A percentile compares a stretch with the other conserved stretches of the same genome.
These are phyloP conservation scores for Trypanosoma cruzi DNA, from an alignment of 208 protist species.

Conservation along the genomic window DNA sequence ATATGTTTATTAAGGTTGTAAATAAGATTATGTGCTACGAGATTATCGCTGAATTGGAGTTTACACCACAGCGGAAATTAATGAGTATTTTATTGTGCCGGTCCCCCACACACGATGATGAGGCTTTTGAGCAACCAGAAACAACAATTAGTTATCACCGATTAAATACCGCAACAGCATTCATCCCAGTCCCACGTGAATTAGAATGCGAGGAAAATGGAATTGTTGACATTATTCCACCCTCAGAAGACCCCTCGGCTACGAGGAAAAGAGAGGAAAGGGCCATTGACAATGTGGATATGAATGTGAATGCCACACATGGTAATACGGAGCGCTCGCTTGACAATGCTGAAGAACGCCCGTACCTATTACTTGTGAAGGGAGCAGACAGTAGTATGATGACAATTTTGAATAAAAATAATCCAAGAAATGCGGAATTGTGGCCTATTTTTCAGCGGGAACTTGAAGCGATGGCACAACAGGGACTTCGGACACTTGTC, in stretches of 20 bases:
- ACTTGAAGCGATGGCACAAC: constrained; percentile 49
- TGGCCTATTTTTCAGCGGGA: constrained; percentile 39
- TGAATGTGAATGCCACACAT: not conserved
- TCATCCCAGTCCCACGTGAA: too few species aligned
- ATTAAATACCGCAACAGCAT: not conserved
- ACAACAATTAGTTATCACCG: constrained; percentile 9
- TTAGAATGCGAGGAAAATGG: too few species aligned
- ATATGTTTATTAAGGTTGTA: constrained; percentile 52
- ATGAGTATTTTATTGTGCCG: constrained; percentile 89
- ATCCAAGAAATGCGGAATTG: constrained; percentile 33
- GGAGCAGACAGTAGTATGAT: constrained; percentile 89
- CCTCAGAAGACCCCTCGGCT: not conserved
- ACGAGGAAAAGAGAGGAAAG: not conserved
- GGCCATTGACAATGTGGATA: not conserved
- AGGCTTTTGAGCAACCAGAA: not conserved
- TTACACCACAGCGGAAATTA: constrained; percentile 91
- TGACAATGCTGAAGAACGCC: not conserved
- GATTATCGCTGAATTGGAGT: constrained; percentile 89
- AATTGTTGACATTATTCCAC: not conserved
- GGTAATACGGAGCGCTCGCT: too few species aligned
- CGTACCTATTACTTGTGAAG: constrained; percentile 78
- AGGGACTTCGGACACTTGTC: constrained; percentile 80
- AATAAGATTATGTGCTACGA: constrained; percentile 51
- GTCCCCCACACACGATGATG: constrained; percentile 36
- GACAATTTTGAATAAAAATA: constrained; percentile 63